Evolutionary conservation across 2,329 filamentous ascomycete genomes (phyloP).

Genomic region (Verticillium albo-atrum): DNA sequence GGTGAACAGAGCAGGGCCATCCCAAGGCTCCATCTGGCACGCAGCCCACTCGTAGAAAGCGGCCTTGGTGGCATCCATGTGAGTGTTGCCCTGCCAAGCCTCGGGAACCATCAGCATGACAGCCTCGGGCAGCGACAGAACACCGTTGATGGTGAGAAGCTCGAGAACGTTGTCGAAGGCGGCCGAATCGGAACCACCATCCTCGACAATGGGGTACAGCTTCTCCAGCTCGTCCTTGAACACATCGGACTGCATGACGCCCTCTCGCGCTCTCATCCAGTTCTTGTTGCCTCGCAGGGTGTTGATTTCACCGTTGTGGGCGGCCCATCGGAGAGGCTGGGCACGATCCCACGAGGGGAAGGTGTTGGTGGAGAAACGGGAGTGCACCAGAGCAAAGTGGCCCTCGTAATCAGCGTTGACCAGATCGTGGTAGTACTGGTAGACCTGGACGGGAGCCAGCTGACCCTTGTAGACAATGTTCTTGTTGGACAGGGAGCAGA

Average conservation of each 20-base stretch:
- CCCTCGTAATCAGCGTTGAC: conserved; percentile 96
- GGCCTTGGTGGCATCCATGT: conserved; percentile 91
- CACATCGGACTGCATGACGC: conserved; percentile 86
- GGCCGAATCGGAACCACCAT: conserved; percentile 93
- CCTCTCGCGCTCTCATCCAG: conserved; percentile 97
- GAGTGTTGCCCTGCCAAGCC: conserved; percentile 90
- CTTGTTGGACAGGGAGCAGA: conserved; percentile 94
- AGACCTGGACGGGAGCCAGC: conserved; percentile 88
- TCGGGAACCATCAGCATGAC: conserved; percentile 99
- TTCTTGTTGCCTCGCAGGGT: conserved; percentile 98
- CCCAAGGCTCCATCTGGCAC: conserved; percentile 99
- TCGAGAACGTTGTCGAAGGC: conserved; percentile 97
- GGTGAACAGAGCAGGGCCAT: conserved; percentile 92
- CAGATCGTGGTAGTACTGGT: conserved; percentile 96
- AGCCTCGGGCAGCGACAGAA: conserved; percentile 89
- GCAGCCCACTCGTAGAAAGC: conserved; percentile 99
- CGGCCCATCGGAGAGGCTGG: conserved; percentile 92
- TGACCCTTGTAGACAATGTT: conserved; percentile 99
- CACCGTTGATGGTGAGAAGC: conserved; percentile 89
- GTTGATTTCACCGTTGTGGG: conserved; percentile 98
- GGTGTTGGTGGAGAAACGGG: conserved; percentile 96
- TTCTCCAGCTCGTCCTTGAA: conserved; percentile 89
- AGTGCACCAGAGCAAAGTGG: conserved; percentile 95
- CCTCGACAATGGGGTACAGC: conserved; percentile 92
- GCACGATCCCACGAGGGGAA: conserved; percentile 98